A percentile compares a stretch with the other conserved stretches of the same genome.
These are phyloP conservation scores for Medicago lupulina DNA, from an alignment of 306 rosid species.

Conservation along the genomic window DNA sequence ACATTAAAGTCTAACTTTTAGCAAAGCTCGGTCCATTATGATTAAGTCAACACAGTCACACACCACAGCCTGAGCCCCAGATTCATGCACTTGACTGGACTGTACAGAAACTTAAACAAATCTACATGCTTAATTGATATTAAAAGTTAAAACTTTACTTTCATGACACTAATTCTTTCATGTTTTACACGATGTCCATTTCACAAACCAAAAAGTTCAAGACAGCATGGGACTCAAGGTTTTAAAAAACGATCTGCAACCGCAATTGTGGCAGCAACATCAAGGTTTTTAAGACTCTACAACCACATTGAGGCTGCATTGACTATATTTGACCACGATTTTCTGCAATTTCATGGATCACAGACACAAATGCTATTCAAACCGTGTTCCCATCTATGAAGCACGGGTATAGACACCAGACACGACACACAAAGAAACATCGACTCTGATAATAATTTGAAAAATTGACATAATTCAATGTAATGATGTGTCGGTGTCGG, in stretches of 20 bases:
- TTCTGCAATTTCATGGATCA: background rate
- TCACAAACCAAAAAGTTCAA: slow-evolving; percentile 36
- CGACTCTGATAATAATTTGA: too few relatives aligned
- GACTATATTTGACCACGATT: background rate
- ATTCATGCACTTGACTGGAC: background rate
- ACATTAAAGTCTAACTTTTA: background rate
- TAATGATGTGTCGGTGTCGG: too few relatives aligned
- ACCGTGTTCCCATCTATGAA: slow-evolving; percentile 1
- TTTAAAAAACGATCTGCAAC: background rate
- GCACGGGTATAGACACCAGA: too few relatives aligned
- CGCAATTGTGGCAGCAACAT: background rate
- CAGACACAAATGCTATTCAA: background rate
- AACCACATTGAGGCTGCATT: background rate
- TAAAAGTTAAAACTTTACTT: background rate
- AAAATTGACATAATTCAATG: too few relatives aligned
- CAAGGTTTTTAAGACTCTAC: background rate
- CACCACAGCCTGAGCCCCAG: background rate
- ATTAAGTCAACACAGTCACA: slow-evolving; percentile 12
- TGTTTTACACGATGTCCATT: background rate
- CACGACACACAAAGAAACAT: too few relatives aligned
- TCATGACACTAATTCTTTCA: slow-evolving; percentile 6
- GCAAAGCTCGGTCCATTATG: slow-evolving; percentile 12
- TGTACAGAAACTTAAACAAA: slow-evolving; percentile 16
- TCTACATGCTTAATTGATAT: slow-evolving; percentile 28
- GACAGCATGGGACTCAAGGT: background rate